Evolutionary conservation across 768 basidiomycete species (phyloP).

Genomic region (Astraeus odoratus): DNA sequence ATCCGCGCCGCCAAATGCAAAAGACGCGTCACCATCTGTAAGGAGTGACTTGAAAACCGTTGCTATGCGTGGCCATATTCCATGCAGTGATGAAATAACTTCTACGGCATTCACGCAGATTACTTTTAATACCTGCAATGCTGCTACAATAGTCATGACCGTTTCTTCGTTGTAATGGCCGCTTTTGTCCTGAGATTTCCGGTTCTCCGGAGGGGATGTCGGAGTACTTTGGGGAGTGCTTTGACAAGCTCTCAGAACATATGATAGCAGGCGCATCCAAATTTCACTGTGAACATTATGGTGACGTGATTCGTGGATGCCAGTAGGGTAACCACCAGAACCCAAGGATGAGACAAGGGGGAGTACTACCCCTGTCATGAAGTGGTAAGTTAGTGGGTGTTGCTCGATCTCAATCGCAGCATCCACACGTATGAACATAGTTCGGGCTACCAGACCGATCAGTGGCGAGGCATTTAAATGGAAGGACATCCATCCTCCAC

Average conservation of each 20-base stretch:
- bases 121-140: slow-evolving; percentile 62
- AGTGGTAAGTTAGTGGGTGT: slow-evolving; percentile 47
- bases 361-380: slow-evolving; percentile 57
- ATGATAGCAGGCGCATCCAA: slow-evolving; percentile 60
- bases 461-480: slow-evolving; percentile 32
- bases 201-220: slow-evolving; percentile 30
- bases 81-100: slow-evolving; percentile 52
- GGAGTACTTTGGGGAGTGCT: slow-evolving; percentile 18
- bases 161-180: slow-evolving; percentile 12
- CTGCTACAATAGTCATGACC: slow-evolving; percentile 34
- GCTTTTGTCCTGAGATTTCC: slow-evolving; percentile 38
- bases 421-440: slow-evolving; percentile 46
- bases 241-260: slow-evolving; percentile 49
- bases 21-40: slow-evolving; percentile 53
- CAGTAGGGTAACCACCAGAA: slow-evolving; percentile 34
- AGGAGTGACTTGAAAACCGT: slow-evolving; percentile 44
- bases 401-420: slow-evolving; percentile 52
- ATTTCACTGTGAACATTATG: slow-evolving; percentile 39
- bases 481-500: slow-evolving; percentile 34
- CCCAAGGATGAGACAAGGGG: slow-evolving; percentile 52
- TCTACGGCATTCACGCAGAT: slow-evolving; percentile 56
- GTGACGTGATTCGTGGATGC: slow-evolving; percentile 39
- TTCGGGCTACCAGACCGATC: slow-evolving; percentile 35
- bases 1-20: slow-evolving; percentile 40
- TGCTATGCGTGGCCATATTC: slow-evolving; percentile 60